Evolutionary conservation across 2,329 filamentous ascomycete genomes (phyloP).

Genomic region (Lecanosticta acicola): DNA sequence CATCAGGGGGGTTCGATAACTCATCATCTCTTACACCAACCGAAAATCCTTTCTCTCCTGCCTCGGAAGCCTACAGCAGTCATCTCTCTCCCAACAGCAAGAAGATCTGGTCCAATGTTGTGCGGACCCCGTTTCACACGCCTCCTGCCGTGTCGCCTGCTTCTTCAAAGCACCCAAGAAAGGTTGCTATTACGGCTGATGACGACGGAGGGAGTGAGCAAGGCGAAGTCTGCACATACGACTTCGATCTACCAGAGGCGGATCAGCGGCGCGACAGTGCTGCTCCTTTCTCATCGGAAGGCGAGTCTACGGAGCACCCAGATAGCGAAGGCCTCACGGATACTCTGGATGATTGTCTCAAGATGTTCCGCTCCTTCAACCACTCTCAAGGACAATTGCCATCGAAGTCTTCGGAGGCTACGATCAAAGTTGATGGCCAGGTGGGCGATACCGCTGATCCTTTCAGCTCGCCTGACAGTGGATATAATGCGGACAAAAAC

Average conservation of each 20-base stretch:
- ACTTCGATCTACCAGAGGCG: neutral
- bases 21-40: neutral
- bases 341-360: constrained; percentile 1
- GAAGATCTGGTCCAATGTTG: neutral
- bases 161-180: neutral
- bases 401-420: neutral
- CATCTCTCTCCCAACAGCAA: neutral
- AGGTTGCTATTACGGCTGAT: neutral
- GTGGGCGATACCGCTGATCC: neutral
- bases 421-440: neutral
- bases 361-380: constrained; percentile 5
- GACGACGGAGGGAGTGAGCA: neutral
- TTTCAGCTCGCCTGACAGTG: constrained; percentile 2
- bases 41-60: neutral
- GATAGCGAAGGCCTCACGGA: neutral
- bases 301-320: neutral
- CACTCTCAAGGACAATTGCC: neutral
- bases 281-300: neutral
- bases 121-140: neutral
- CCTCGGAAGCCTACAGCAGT: too few relatives aligned
- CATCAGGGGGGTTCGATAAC: neutral
- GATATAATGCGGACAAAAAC: neutral
- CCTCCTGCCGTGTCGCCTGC: neutral
- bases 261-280: neutral
- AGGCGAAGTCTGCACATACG: neutral